Evolutionary conservation across 176 grass and related monocot species (phyloP).

Genomic region (Musa troglodytarum): DNA sequence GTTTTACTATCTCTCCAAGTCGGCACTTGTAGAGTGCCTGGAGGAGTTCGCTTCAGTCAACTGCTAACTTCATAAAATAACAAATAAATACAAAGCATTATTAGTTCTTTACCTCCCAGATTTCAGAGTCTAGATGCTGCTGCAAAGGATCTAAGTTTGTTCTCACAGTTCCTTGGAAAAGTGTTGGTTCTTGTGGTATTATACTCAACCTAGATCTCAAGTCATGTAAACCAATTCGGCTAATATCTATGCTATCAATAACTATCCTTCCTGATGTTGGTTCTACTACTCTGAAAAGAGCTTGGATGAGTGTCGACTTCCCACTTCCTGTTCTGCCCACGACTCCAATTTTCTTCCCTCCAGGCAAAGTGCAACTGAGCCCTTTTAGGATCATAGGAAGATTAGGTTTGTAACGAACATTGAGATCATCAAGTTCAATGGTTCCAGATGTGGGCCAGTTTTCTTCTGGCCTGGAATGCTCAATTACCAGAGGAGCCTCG

Average conservation of each 20-base stretch:
- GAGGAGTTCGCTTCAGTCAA: not conserved
- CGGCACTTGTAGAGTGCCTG: slow-evolving; percentile 63
- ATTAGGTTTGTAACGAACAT: slow-evolving; percentile 46
- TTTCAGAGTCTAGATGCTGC: slow-evolving; percentile 47
- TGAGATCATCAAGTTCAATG: slow-evolving; percentile 54
- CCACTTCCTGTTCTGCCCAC: slow-evolving; percentile 86
- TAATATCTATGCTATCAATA: slow-evolving; percentile 70
- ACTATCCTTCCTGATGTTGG: slow-evolving; percentile 59
- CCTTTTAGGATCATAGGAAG: slow-evolving; percentile 64
- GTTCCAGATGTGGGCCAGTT: slow-evolving; percentile 59
- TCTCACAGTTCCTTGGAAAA: slow-evolving; percentile 82
- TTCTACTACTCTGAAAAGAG: slow-evolving; percentile 83
- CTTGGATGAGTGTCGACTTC: slow-evolving; percentile 90
- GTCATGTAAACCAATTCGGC: slow-evolving; percentile 67
- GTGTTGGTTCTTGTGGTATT: slow-evolving; percentile 85
- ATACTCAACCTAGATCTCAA: slow-evolving; percentile 70
- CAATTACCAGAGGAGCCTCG: slow-evolving; percentile 53
- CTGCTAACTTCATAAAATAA: not conserved
- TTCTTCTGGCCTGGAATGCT: slow-evolving; percentile 42
- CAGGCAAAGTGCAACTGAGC: slow-evolving; percentile 79
- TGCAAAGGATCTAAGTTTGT: slow-evolving; percentile 66
- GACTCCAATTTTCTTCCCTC: slow-evolving; percentile 81
- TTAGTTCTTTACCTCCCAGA: slow-evolving; percentile 66
- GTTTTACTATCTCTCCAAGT: slow-evolving; percentile 51
- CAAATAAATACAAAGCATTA: not conserved